Conservation (phyloP, 306 rosid species). For the Albizia julibrissin region DNA sequence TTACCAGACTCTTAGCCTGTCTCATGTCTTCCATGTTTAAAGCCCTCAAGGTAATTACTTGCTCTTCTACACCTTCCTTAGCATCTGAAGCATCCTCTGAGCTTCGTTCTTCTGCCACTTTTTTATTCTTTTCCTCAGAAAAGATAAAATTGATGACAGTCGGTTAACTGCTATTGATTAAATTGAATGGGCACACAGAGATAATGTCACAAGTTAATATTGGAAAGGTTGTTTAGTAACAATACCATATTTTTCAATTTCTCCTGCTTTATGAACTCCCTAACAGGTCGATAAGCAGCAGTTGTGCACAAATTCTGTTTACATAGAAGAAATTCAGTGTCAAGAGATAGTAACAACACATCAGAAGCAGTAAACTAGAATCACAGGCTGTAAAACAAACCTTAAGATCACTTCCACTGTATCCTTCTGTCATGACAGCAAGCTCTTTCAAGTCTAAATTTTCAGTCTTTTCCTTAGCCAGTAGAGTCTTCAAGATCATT, state of each 20-base stretch:
- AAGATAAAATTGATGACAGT: constrained; percentile 21
- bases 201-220: constrained; percentile 9
- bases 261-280: constrained; percentile 88
- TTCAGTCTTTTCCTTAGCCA: constrained; percentile 65
- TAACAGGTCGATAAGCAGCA: constrained; percentile 90
- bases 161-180: background rate
- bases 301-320: constrained; percentile 87
- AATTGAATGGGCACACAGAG: background rate
- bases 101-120: constrained; percentile 45
- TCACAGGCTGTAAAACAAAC: constrained; percentile 38
- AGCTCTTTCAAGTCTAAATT: constrained; percentile 76
- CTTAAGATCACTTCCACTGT: constrained; percentile 95
- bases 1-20: constrained; percentile 91
- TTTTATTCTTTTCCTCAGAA: constrained; percentile 72
- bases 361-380: constrained; percentile 10
- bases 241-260: constrained; percentile 74
- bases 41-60: constrained; percentile 60
- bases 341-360: constrained; percentile 15
- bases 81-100: constrained; percentile 51
- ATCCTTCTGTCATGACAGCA: constrained; percentile 81
- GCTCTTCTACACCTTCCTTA: constrained; percentile 61
- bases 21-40: constrained; percentile 90
- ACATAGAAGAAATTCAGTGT: constrained; percentile 35
- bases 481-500: constrained; percentile 70
- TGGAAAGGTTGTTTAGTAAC: background rate